Percentiles rank a stretch among this genome's conserved stretches.
Evolutionary conservation across 257 asterid species (phyloP).

Genomic region (Capsicum rhomboideum): DNA sequence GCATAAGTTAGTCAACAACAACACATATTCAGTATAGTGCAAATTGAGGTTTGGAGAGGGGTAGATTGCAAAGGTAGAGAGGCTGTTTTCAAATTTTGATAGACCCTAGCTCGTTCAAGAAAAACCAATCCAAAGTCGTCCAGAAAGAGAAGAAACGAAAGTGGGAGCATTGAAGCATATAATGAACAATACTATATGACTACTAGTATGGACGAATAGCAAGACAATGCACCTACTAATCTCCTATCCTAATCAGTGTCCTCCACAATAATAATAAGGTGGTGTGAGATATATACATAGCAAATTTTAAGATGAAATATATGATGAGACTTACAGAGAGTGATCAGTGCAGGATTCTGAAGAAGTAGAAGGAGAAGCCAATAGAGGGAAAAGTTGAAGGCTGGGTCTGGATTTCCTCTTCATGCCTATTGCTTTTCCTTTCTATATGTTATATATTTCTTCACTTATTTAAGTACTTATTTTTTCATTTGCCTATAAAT

Average conservation of each 20-base stretch:
- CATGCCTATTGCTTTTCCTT: not conserved
- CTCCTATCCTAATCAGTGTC: no score
- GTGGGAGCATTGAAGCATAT: no score
- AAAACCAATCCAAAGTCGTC: no score
- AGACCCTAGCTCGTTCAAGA: no score
- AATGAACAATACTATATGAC: no score
- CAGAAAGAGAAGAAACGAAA: no score
- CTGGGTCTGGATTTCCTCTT: not conserved
- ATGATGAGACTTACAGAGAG: not conserved
- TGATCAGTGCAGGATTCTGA: not conserved
- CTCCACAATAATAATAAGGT: not conserved
- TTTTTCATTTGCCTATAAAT: not conserved
- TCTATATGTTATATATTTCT: not conserved
- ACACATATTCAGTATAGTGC: no score
- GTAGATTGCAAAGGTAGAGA: no score
- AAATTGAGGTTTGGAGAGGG: no score
- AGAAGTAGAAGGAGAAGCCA: not conserved
- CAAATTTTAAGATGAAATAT: not conserved
- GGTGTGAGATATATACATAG: not conserved
- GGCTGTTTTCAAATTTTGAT: no score
- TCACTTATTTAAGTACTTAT: not conserved
- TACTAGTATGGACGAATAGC: no score
- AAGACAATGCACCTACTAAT: no score
- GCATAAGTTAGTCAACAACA: not conserved
- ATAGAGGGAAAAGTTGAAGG: not conserved